A percentile compares a stretch with the other conserved stretches of the same genome.
Conservation (phyloP, 805 yeast genomes). For the Zygosaccharomyces bisporus region DNA sequence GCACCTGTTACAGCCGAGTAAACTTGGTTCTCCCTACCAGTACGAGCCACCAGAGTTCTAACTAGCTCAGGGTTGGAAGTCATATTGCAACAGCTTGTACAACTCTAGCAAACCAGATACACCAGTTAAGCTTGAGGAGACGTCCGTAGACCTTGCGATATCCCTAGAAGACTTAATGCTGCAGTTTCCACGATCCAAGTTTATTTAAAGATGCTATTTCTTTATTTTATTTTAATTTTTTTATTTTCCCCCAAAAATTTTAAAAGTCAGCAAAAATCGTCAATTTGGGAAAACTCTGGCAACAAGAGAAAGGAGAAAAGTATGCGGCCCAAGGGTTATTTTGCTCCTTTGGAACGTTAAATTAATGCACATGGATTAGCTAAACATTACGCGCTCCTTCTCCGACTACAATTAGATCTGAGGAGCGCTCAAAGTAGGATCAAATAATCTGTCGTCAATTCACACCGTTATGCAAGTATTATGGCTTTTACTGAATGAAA, state of each 20-base stretch:
- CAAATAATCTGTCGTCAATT: too few species aligned
- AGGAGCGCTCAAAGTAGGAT: too few species aligned
- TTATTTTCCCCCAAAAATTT: neutral
- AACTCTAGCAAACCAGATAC: neutral
- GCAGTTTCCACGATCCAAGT: neutral
- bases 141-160: neutral
- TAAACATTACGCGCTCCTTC: too few species aligned
- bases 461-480: too few species aligned
- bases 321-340: too few species aligned
- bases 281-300: neutral
- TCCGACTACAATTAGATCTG: too few species aligned
- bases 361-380: too few species aligned
- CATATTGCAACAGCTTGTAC: neutral
- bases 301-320: neutral
- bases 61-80: constrained; percentile 19
- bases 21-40: constrained; percentile 57
- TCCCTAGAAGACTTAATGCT: neutral
- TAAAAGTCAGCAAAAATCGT: neutral
- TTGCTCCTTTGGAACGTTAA: too few species aligned
- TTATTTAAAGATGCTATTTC: neutral
- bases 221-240: too few species aligned
- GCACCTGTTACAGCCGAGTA: constrained; percentile 64
- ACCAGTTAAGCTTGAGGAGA: neutral
- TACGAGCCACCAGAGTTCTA: constrained; percentile 41
- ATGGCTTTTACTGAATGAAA: too few species aligned